Evolutionary conservation across 179 eudicot genomes (phyloP).

Genomic region (Amaranthus tricolor): DNA sequence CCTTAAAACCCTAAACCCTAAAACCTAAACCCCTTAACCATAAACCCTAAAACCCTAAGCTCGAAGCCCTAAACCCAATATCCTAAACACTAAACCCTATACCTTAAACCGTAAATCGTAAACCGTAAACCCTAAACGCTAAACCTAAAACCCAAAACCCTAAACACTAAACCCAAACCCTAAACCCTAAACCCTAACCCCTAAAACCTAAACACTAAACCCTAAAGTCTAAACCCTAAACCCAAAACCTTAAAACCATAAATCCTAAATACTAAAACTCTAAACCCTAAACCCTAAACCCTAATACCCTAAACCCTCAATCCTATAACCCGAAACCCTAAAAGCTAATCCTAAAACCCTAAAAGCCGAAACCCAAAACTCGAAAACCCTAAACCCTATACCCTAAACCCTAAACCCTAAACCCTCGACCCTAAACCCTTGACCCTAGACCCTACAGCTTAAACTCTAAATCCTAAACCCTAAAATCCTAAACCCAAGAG

Average conservation of each 20-base stretch:
- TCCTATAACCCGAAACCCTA: neutral
- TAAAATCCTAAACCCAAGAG: constrained; percentile 7
- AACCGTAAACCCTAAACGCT: constrained; percentile 4
- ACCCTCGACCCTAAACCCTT: constrained; percentile 20
- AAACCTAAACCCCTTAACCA: constrained; percentile 10
- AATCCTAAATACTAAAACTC: constrained; percentile 10
- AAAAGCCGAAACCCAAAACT: constrained; percentile 11
- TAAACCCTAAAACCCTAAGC: constrained; percentile 4
- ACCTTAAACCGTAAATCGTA: constrained; percentile 6
- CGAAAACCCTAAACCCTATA: constrained; percentile 13
- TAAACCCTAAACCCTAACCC: constrained; percentile 6
- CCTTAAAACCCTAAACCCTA: constrained; percentile 16
- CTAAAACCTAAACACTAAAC: constrained; percentile 11
- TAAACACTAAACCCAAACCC: too few species aligned
- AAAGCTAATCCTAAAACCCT: neutral
- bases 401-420: constrained; percentile 8
- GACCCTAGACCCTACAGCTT: constrained; percentile 13
- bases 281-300: constrained; percentile 9
- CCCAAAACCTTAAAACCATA: constrained; percentile 1
- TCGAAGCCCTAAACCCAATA: constrained; percentile 11
- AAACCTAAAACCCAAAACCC: too few species aligned
- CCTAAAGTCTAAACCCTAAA: constrained; percentile 1
- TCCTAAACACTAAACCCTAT: constrained; percentile 3
- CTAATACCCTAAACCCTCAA: constrained; percentile 9
- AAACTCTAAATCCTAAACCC: constrained; percentile 14